Evolutionary conservation across 2,329 filamentous ascomycete genomes (phyloP).

Genomic region (Arthrobotrys musiformis): DNA sequence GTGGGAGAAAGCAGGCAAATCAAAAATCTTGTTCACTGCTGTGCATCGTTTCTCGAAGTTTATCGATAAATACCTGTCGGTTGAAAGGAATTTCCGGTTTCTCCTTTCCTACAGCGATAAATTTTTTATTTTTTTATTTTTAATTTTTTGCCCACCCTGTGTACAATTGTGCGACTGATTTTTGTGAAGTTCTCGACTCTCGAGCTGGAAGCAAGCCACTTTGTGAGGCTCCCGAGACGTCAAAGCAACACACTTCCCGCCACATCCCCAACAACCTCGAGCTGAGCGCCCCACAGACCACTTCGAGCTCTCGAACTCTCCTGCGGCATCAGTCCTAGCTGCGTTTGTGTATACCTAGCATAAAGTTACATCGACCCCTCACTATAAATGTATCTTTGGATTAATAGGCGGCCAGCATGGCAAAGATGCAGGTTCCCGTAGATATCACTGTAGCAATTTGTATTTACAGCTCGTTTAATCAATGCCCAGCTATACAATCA

Average conservation of each 20-base stretch:
- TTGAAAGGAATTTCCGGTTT: not conserved
- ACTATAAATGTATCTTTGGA: not conserved
- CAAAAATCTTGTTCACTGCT: slow-evolving; percentile 7
- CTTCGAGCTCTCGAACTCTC: not conserved
- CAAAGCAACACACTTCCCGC: slow-evolving; percentile 31
- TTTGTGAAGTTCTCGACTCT: slow-evolving; percentile 10
- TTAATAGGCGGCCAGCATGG: not conserved
- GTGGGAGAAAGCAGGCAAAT: not conserved
- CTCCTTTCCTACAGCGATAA: too few species aligned
- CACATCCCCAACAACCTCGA: not conserved
- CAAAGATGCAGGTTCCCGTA: not conserved
- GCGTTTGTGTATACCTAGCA: not conserved
- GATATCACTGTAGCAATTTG: slow-evolving; percentile 10
- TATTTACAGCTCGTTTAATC: not conserved
- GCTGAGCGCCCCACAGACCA: too few species aligned
- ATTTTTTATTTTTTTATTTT: not conserved
- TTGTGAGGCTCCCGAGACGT: slow-evolving; percentile 24
- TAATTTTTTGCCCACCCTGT: not conserved
- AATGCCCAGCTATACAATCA: not conserved
- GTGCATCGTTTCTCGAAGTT: slow-evolving; percentile 13
- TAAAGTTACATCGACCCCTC: not conserved
- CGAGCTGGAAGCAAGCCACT: not conserved
- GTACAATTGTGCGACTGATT: not conserved
- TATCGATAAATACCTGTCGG: slow-evolving; percentile 11
- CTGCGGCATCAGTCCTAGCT: not conserved